A percentile compares a stretch with the other conserved stretches of the same genome.
Conservation (phyloP, 2,329 filamentous ascomycete genomes). For the Coniochaeta sp. region DNA sequence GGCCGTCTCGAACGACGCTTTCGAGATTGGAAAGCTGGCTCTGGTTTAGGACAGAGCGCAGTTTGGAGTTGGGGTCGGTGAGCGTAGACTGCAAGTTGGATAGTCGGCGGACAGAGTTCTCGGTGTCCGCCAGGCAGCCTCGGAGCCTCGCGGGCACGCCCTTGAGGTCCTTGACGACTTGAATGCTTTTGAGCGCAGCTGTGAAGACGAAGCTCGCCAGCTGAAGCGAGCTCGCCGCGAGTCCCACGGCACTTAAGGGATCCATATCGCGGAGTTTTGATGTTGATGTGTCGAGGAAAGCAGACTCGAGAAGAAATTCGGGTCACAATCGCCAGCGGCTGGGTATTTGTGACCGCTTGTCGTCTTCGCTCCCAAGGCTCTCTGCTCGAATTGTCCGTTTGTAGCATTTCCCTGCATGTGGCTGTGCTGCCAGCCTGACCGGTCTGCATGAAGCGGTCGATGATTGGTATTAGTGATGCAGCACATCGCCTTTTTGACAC, state of each 20-base stretch:
- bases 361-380: background rate
- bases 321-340: background rate
- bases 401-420: no score
- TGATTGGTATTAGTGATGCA: no score
- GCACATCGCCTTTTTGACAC: no score
- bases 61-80: background rate
- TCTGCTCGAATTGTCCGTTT: background rate
- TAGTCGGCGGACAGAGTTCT: background rate
- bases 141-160: background rate
- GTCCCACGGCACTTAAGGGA: background rate
- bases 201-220: background rate
- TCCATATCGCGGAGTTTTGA: background rate
- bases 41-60: background rate
- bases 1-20: background rate
- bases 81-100: background rate
- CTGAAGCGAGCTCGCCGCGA: background rate
- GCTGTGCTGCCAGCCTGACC: no score
- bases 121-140: background rate
- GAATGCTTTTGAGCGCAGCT: background rate
- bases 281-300: background rate
- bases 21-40: background rate
- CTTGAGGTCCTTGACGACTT: background rate
- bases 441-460: no score
- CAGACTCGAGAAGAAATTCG: background rate
- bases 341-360: background rate